A percentile compares a stretch with the other conserved stretches of the same genome.
phyloP scores from a whole-genome alignment of 805 yeast genomes.

The Nematodospora valgi region DNA sequence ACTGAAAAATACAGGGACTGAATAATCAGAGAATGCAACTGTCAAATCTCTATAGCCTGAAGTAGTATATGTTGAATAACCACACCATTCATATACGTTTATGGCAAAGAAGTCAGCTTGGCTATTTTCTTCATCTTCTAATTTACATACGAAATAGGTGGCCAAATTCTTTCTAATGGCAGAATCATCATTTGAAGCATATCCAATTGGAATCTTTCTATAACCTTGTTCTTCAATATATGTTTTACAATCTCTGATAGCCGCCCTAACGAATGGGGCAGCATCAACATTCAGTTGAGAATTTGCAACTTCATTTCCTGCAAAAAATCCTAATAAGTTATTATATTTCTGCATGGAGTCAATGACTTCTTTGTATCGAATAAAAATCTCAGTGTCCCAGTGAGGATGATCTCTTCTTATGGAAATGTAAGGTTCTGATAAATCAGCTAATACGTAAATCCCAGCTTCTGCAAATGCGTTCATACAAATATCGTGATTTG shows the following conservation, averaged over 20 bases:
- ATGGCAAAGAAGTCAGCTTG: constrained; percentile 33
- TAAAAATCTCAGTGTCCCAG: constrained; percentile 31
- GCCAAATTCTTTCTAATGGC: constrained; percentile 24
- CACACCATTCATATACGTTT: constrained; percentile 43
- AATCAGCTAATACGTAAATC: constrained; percentile 33
- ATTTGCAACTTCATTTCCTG: constrained; percentile 40
- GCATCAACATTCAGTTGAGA: constrained; percentile 23
- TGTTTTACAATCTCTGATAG: constrained; percentile 29
- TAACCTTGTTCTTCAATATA: constrained; percentile 25
- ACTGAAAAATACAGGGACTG: constrained; percentile 37
- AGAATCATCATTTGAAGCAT: constrained; percentile 37
- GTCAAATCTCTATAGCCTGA: constrained; percentile 38
- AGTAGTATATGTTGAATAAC: constrained; percentile 32
- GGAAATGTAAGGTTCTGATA: constrained; percentile 34
- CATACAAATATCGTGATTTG: constrained; percentile 79
- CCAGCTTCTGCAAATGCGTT: constrained; percentile 44
- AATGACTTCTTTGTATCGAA: constrained; percentile 30
- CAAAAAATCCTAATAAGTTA: constrained; percentile 37
- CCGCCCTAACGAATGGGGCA: constrained; percentile 34
- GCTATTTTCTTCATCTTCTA: constrained; percentile 9
- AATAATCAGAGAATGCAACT: constrained; percentile 22
- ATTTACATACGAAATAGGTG: constrained; percentile 29
- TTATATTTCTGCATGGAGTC: constrained; percentile 28
- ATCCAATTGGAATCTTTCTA: constrained; percentile 39
- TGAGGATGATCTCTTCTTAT: constrained; percentile 29